Conservation (phyloP, 164 flowering plant genomes). For the Piper betle region DNA sequence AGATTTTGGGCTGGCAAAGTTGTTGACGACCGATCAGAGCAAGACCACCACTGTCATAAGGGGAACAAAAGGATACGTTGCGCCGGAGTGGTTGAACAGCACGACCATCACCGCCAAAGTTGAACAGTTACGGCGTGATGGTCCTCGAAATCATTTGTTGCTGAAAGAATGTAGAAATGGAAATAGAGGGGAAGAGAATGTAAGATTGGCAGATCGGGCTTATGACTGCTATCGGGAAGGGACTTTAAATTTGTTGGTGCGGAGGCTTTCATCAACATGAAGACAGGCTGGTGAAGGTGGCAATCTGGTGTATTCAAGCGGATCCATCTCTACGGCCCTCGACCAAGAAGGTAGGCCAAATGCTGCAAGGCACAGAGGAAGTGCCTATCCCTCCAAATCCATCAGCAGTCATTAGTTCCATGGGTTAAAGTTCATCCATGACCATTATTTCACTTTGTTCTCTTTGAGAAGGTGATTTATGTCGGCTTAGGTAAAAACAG, state of each 20-base stretch:
- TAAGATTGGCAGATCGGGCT: background rate
- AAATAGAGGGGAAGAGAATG: background rate
- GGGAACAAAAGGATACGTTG: constrained; percentile 10
- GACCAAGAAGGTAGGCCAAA: background rate
- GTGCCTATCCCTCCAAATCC: constrained; percentile 20
- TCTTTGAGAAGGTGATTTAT: too few relatives aligned
- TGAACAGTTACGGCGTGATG: constrained; percentile 5
- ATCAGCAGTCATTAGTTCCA: constrained; percentile 9
- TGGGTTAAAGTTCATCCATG: background rate
- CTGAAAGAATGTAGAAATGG: background rate
- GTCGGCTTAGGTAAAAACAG: too few relatives aligned
- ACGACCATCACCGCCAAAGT: constrained; percentile 4
- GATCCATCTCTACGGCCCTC: background rate
- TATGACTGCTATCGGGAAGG: background rate
- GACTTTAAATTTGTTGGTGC: background rate
- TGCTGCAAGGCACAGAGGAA: constrained; percentile 20
- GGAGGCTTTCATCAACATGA: background rate
- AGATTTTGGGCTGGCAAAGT: constrained; percentile 12
- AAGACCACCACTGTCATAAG: constrained; percentile 4
- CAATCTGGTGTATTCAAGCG: background rate
- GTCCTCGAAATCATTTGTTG: background rate
- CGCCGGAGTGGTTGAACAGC: constrained; percentile 9
- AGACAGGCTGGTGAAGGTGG: background rate
- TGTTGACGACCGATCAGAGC: constrained; percentile 1
- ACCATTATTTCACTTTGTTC: background rate